Conservation (phyloP, 176 grass and related monocot species). For the Neostapfia colusana region DNA sequence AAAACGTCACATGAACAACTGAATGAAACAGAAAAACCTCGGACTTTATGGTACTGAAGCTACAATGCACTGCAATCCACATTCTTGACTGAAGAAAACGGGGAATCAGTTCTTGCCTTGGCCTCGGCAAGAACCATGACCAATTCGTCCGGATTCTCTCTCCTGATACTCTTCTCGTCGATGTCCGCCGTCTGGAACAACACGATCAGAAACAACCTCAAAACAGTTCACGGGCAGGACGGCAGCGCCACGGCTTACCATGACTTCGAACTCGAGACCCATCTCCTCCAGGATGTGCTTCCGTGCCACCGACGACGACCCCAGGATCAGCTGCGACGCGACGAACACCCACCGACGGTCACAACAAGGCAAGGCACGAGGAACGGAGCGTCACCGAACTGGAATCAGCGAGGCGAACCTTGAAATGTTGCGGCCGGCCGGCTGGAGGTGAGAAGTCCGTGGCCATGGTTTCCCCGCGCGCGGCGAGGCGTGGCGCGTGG, state of each 20-base stretch:
- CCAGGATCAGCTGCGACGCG: slow-evolving; percentile 70
- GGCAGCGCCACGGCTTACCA: slow-evolving; percentile 43
- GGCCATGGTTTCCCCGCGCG: not conserved
- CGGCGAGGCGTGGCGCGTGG: not conserved
- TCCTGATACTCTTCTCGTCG: slow-evolving; percentile 90
- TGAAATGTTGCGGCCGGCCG: slow-evolving; percentile 30
- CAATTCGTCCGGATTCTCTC: slow-evolving; percentile 75
- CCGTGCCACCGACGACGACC: slow-evolving; percentile 79
- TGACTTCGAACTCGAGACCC: slow-evolving; percentile 79
- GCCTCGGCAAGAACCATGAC: slow-evolving; percentile 89
- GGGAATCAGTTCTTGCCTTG: slow-evolving; percentile 49
- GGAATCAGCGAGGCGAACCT: slow-evolving; percentile 23
- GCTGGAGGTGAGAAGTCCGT: not conserved
- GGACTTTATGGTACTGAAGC: not conserved
- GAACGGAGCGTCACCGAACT: not conserved
- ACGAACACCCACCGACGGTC: not conserved
- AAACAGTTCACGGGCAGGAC: not conserved
- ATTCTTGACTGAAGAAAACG: not conserved
- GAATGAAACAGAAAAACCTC: not conserved
- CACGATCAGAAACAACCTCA: not conserved
- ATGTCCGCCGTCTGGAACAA: slow-evolving; percentile 84
- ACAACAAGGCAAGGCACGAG: not conserved
- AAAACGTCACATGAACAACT: not conserved
- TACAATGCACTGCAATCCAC: not conserved
- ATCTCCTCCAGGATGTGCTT: slow-evolving; percentile 75